Evolutionary conservation across 306 rosid species (phyloP).

Genomic region (Lupinus albus): DNA sequence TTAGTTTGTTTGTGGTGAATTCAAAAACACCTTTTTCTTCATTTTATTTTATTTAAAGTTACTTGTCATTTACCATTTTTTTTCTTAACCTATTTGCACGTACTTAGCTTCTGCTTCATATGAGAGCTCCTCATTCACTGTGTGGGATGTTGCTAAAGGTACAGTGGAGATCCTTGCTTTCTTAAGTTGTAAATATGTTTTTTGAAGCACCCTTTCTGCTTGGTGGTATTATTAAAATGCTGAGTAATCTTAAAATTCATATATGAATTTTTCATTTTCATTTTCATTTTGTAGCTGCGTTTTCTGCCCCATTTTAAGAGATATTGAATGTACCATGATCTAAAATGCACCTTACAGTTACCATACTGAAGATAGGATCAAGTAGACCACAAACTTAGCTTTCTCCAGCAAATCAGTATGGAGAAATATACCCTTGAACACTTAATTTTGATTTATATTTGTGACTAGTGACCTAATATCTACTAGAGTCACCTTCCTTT

Average conservation of each 20-base stretch:
- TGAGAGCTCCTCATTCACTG: conserved; percentile 80
- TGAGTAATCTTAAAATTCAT: conserved; percentile 20
- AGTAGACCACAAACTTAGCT: background rate
- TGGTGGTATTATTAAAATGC: conserved; percentile 26
- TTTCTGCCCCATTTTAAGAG: conserved; percentile 22
- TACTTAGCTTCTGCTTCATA: conserved; percentile 88
- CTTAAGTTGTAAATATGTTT: conserved; percentile 23
- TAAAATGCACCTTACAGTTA: background rate
- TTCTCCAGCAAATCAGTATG: conserved; percentile 10
- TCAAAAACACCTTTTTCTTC: background rate
- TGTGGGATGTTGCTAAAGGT: conserved; percentile 99
- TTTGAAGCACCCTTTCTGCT: conserved; percentile 15
- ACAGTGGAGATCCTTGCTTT: conserved; percentile 27
- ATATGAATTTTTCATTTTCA: conserved; percentile 18
- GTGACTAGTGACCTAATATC: background rate
- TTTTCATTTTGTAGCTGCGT: conserved; percentile 6
- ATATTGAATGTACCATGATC: conserved; percentile 13
- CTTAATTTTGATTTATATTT: conserved; percentile 4
- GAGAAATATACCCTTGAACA: conserved; percentile 6
- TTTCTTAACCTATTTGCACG: conserved; percentile 70
- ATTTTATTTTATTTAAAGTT: background rate
- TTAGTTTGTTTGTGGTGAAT: background rate
- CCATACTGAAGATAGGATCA: conserved; percentile 30
- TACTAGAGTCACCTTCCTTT: conserved; percentile 2
- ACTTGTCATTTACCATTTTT: conserved; percentile 7